phyloP scores from a whole-genome alignment of 352 stramenopile species.

The Phytophthora ramorum region DNA sequence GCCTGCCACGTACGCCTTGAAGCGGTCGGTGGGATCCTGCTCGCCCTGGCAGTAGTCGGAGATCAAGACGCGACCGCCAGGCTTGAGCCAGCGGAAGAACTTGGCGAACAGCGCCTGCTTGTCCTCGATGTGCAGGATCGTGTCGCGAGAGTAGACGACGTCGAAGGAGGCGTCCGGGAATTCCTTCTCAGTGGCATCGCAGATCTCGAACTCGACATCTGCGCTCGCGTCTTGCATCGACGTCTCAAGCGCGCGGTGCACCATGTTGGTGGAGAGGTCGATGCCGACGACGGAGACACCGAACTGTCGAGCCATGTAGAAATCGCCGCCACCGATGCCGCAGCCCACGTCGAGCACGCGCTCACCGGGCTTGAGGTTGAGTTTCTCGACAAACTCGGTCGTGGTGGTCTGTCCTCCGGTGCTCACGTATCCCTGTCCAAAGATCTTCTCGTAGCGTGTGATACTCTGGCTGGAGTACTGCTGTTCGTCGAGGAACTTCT shows the following conservation, averaged over 20 bases:
- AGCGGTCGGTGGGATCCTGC: slow-evolving; percentile 53
- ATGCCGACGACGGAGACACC: slow-evolving; percentile 78
- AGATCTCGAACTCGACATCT: slow-evolving; percentile 80
- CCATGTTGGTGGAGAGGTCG: slow-evolving; percentile 81
- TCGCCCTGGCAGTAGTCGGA: slow-evolving; percentile 79
- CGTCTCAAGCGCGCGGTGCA: slow-evolving; percentile 68
- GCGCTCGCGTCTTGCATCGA: slow-evolving; percentile 55
- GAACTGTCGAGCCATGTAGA: slow-evolving; percentile 93
- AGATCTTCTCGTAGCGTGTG: slow-evolving; percentile 81
- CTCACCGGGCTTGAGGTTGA: slow-evolving; percentile 65
- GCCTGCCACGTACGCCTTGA: slow-evolving; percentile 63
- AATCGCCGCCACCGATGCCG: slow-evolving; percentile 90
- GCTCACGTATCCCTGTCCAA: slow-evolving; percentile 75
- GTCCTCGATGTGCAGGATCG: slow-evolving; percentile 76
- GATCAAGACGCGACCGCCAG: slow-evolving; percentile 65
- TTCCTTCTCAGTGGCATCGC: slow-evolving; percentile 48
- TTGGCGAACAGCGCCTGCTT: slow-evolving; percentile 66
- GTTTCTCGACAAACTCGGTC: slow-evolving; percentile 74
- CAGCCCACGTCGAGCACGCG: slow-evolving; percentile 92
- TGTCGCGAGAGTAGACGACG: slow-evolving; percentile 80
- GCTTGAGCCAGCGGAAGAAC: slow-evolving; percentile 76
- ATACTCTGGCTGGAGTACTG: slow-evolving; percentile 80
- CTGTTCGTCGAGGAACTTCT: slow-evolving; percentile 76
- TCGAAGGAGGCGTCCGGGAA: slow-evolving; percentile 58
- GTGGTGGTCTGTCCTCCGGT: slow-evolving; percentile 71